Evolutionary conservation across 2,329 filamentous ascomycete species (phyloP), one percentile per base, ranked within the genome.

Genomic region (Chaetomium globosum): DNA sequence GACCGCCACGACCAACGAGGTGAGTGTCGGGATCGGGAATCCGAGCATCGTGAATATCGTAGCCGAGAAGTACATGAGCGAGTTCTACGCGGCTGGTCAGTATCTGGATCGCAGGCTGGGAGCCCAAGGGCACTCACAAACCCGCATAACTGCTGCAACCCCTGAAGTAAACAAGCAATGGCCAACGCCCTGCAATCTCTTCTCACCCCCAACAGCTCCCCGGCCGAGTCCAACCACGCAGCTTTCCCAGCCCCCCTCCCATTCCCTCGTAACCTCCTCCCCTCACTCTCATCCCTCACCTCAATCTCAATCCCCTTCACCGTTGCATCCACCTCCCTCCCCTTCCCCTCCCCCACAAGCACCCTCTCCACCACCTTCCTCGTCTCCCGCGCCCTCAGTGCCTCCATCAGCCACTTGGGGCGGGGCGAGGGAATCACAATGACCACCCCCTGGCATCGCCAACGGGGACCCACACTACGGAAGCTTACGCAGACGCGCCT

Each of bases 11-110:
- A 87, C 88, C 65, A 96, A 83, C 0, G 91, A 91, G 1, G 90
- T 92, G 58, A 94, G 83, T 0, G 91, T 95, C 5, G 92, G 92
- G 63, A 87, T 89, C 51, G 84, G 82, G 75, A 96, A 96, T 0
- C 89, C 89, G 0, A 96, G 83, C 36, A 92, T 82, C 2, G 85
- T 84, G 74, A 94, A 94, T 33, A 94, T 92, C 8, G 90, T 93
- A 4, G 90, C 90, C 0, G 90, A 92, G 74, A 92, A 96, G 77
- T 96, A 96, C 92, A 96, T 96, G 33, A 97, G 81, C 12, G 90
- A 93, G 78, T 97, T 96, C 85, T 88, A n/a, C 13, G 69, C 49
- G 8, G 7, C 12, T 53, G 3, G 52, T 66, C 49, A 64, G 62
- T 43, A 62, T 55, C 19, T 16, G 4, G 33, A n/a, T 23, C 19